Conservation (phyloP, 2,329 filamentous ascomycete species). For the Aspergillus ustus region DNA sequence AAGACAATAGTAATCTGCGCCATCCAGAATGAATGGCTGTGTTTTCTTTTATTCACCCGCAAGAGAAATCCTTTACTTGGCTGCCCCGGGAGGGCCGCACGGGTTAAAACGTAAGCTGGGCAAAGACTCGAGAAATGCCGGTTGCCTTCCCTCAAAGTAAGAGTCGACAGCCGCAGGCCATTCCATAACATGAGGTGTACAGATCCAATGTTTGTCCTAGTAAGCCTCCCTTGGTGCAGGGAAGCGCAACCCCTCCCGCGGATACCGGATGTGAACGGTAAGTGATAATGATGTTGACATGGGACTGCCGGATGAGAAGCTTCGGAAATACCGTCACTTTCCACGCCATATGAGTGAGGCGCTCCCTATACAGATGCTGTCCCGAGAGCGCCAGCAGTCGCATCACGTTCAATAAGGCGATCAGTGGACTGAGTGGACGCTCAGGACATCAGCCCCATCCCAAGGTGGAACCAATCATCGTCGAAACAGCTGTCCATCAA, state of each 20-base stretch:
- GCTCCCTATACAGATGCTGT: conserved; percentile 18
- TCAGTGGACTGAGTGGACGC: conserved; percentile 19
- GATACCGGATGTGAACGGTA: conserved; percentile 16
- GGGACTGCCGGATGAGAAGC: conserved; percentile 15
- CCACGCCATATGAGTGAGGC: conserved; percentile 19
- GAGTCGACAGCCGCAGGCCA: conserved; percentile 13
- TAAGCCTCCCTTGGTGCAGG: conserved; percentile 11
- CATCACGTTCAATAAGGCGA: conserved; percentile 18
- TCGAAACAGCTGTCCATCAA: conserved; percentile 20
- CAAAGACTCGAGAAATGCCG: conserved; percentile 13
- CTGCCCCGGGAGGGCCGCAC: conserved; percentile 17
- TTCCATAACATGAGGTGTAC: conserved; percentile 12
- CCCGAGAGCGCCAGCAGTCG: conserved; percentile 20
- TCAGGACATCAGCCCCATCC: conserved; percentile 23
- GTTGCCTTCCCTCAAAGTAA: conserved; percentile 16
- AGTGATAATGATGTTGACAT: conserved; percentile 21
- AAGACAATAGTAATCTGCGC: conserved; percentile 17
- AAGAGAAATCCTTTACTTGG: conserved; percentile 19
- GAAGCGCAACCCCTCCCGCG: conserved; percentile 13
- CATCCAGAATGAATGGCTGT: conserved; percentile 21
- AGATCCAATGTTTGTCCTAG: conserved; percentile 8
- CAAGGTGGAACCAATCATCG: conserved; percentile 19
- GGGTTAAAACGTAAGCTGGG: conserved; percentile 15
- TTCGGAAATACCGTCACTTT: conserved; percentile 17
- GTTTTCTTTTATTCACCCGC: conserved; percentile 21